A percentile compares a stretch with the other conserved stretches of the same genome.
Evolutionary conservation across 176 grass and related monocot genomes (phyloP).

Genomic region (Zizania latifolia): DNA sequence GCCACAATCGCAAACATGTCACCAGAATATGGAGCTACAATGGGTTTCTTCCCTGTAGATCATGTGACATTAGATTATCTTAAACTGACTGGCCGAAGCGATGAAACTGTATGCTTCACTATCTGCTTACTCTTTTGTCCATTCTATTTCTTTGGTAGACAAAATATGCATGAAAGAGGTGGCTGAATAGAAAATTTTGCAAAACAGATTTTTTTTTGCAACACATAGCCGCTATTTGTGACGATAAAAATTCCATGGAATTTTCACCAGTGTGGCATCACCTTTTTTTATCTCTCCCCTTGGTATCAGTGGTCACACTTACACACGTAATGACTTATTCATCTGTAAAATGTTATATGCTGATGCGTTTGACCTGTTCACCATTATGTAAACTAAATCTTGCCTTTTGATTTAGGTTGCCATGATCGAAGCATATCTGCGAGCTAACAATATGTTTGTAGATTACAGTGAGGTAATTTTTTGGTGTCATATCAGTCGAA

Average conservation of each 20-base stretch:
- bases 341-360: neutral
- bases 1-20: conserved; percentile 98
- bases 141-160: neutral
- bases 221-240: neutral
- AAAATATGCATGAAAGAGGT: neutral
- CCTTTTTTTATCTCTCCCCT: neutral
- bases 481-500: neutral
- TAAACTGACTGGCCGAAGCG: conserved; percentile 76
- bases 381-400: neutral
- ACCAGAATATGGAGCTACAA: conserved; percentile 93
- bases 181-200: neutral
- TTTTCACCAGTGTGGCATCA: neutral
- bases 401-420: conserved; percentile 48
- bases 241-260: neutral
- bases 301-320: no score
- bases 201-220: neutral
- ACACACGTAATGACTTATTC: neutral
- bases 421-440: conserved; percentile 69
- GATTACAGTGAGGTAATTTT: conserved; percentile 56
- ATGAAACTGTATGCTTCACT: conserved; percentile 57
- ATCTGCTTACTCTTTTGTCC: neutral
- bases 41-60: conserved; percentile 98
- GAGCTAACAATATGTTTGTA: conserved; percentile 88
- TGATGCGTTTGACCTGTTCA: neutral
- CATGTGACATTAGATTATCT: conserved; percentile 85